Evolutionary conservation across 768 basidiomycete species (phyloP).

Genomic region (Kwoniella sp.): DNA sequence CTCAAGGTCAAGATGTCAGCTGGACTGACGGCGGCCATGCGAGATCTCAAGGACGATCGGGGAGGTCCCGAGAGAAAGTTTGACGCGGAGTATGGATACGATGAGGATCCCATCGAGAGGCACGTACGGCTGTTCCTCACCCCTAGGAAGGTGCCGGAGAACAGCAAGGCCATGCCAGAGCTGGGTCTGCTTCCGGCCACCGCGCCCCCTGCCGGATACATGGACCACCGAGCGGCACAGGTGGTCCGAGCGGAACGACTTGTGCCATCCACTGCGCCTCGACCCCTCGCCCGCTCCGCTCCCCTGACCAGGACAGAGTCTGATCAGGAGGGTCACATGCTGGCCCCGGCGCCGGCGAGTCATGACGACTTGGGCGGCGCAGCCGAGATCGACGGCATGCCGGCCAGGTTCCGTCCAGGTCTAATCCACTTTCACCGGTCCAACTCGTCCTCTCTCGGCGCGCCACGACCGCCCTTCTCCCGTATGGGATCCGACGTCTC

Average conservation of each 20-base stretch:
- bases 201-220: background rate
- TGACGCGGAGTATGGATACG: constrained; percentile 21
- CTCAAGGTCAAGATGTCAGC: constrained; percentile 16
- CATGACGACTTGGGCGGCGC: background rate
- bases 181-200: constrained; percentile 1
- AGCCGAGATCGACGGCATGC: background rate
- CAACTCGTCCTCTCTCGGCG: constrained; percentile 6
- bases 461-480: constrained; percentile 4
- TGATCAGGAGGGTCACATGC: constrained; percentile 4
- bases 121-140: constrained; percentile 25
- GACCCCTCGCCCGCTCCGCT: background rate
- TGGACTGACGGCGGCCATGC: constrained; percentile 27
- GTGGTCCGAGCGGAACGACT: background rate
- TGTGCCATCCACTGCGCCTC: constrained; percentile 4
- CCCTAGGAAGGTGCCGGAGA: constrained; percentile 5
- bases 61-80: constrained; percentile 17
- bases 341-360: background rate
- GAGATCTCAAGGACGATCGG: constrained; percentile 26
- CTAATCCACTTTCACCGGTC: constrained; percentile 28
- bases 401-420: constrained; percentile 24
- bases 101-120: constrained; percentile 32
- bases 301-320: background rate
- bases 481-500: constrained; percentile 3
- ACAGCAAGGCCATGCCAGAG: constrained; percentile 4
- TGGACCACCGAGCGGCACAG: background rate